phyloP scores from a whole-genome alignment of 192 early-diverging fungal species.

The Coemansia sp. region DNA sequence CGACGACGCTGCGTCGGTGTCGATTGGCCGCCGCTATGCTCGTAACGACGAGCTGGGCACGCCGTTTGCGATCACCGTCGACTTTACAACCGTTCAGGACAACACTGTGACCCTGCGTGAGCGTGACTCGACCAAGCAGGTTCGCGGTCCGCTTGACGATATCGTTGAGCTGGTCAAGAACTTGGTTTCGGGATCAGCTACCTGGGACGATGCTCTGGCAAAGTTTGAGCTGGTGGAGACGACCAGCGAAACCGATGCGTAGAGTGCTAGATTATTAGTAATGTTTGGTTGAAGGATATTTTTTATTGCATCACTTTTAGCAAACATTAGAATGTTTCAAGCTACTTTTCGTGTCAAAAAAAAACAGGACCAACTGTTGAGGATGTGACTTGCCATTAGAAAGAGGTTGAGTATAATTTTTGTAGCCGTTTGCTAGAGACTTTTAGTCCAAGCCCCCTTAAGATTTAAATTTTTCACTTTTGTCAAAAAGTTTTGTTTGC shows the following conservation, averaged over 20 bases:
- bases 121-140: constrained; percentile 94
- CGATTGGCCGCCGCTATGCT: constrained; percentile 94
- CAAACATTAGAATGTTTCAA: neutral
- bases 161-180: constrained; percentile 75
- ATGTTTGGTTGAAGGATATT: neutral
- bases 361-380: too few relatives aligned
- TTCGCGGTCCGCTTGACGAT: constrained; percentile 72
- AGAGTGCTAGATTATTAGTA: neutral
- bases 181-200: constrained; percentile 66
- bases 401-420: too few relatives aligned
- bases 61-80: constrained; percentile 95
- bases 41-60: constrained; percentile 98
- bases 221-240: constrained; percentile 69
- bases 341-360: neutral
- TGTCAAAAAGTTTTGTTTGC: too few relatives aligned
- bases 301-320: neutral
- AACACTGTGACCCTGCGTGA: constrained; percentile 92
- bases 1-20: constrained; percentile 81
- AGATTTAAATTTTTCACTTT: too few relatives aligned
- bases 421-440: too few relatives aligned
- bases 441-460: too few relatives aligned
- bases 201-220: constrained; percentile 69
- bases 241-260: constrained; percentile 5
- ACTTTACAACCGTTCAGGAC: constrained; percentile 97
- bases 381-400: too few relatives aligned